A percentile compares a stretch with the other conserved stretches of the same genome.
Evolutionary conservation across 2,329 filamentous ascomycete genomes (phyloP).

Genomic region (Capronia epimyces): DNA sequence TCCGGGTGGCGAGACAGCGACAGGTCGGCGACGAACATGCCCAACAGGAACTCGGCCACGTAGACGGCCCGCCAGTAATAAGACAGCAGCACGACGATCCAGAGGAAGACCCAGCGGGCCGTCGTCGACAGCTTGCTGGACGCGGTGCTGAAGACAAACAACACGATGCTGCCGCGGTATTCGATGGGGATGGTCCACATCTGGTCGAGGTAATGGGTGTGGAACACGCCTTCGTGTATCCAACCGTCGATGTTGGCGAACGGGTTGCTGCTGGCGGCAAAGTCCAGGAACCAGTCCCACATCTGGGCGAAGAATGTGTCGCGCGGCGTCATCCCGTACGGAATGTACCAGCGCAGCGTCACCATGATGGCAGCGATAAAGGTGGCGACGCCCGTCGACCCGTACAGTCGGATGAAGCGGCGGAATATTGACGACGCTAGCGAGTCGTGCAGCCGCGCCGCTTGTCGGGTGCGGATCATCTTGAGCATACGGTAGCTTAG

Average conservation of each 20-base stretch:
- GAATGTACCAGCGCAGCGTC: conserved; percentile 39
- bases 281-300: conserved; percentile 17
- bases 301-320: conserved; percentile 16
- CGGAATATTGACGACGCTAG: conserved; percentile 43
- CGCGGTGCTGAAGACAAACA: conserved; percentile 33
- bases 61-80: conserved; percentile 9
- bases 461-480: conserved; percentile 35
- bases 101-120: conserved; percentile 1
- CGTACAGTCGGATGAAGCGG: conserved; percentile 42
- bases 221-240: conserved; percentile 33
- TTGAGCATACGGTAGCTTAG: conserved; percentile 41
- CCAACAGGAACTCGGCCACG: conserved; percentile 38
- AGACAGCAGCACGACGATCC: conserved; percentile 2
- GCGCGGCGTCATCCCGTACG: conserved; percentile 19
- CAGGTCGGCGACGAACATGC: conserved; percentile 40
- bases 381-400: conserved; percentile 40
- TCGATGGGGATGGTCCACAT: conserved; percentile 47
- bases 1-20: conserved; percentile 38
- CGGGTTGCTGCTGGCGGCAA: conserved; percentile 34
- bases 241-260: conserved; percentile 28
- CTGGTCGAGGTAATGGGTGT: conserved; percentile 39
- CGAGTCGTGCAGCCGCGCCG: conserved; percentile 31
- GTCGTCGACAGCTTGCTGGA: conserved; percentile 4
- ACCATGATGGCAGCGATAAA: conserved; percentile 34
- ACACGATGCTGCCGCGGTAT: conserved; percentile 42